A percentile compares a stretch with the other conserved stretches of the same genome.
phyloP scores from a whole-genome alignment of 805 yeast genomes.

The Yamadazyma nakazawae region DNA sequence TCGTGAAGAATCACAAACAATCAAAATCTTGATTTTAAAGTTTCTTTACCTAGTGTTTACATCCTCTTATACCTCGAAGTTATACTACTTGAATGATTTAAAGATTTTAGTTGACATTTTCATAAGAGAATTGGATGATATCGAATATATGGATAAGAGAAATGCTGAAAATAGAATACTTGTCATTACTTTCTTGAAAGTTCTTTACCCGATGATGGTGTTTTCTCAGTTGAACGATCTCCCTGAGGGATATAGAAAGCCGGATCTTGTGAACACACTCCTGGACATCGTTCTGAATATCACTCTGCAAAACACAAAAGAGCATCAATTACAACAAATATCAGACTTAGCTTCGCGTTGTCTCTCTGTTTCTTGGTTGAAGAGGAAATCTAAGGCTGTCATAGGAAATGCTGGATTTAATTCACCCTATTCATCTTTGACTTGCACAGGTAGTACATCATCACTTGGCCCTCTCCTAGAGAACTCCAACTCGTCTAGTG shows the following conservation, averaged over 20 bases:
- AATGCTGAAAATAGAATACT: constrained; percentile 54
- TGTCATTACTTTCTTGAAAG: constrained; percentile 55
- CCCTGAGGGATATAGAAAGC: constrained; percentile 54
- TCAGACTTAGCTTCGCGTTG: constrained; percentile 34
- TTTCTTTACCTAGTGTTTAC: constrained; percentile 72
- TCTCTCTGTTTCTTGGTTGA: constrained; percentile 33
- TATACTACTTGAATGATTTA: constrained; percentile 79
- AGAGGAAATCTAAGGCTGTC: constrained; percentile 9
- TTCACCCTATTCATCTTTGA: constrained; percentile 16
- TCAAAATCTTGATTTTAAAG: constrained; percentile 77
- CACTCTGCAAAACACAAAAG: not conserved
- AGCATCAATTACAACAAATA: constrained; percentile 17
- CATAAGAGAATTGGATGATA: constrained; percentile 70
- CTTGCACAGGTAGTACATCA: not conserved
- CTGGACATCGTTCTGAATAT: constrained; percentile 33
- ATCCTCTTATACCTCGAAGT: constrained; percentile 57
- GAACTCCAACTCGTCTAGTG: constrained; percentile 13
- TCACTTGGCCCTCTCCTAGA: not conserved
- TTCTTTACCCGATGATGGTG: constrained; percentile 65
- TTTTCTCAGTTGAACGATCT: constrained; percentile 56
- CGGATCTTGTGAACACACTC: constrained; percentile 51
- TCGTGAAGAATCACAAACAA: constrained; percentile 65
- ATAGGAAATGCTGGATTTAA: not conserved
- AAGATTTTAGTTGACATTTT: constrained; percentile 81
- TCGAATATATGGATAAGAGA: constrained; percentile 56